Base-by-base conservation (phyloP, 2,329 filamentous ascomycete species). In the Neonectria punicea region DNA sequence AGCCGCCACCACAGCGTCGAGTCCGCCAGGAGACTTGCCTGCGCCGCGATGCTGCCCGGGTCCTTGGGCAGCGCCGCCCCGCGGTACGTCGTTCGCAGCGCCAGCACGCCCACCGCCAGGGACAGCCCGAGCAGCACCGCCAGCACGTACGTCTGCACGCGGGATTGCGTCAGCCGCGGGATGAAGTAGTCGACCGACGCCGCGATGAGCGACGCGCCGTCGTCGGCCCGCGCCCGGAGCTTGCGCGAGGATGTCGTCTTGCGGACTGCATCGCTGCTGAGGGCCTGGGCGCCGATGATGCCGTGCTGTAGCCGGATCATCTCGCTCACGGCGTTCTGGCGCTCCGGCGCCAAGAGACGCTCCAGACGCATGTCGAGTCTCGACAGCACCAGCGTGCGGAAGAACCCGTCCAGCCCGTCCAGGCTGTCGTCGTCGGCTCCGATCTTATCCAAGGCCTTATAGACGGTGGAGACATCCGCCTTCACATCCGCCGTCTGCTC, bases 21-120 rank as follows among this genome's bases (percentile, higher is more conserved):
- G 68, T 75, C 73, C 5, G 71, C 71, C 22, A 76, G 64, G 39
- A 76, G 70, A 60, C 74, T 76, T 25, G 72, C 74, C 56, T 71
- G 72, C 10, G 74, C 74, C 10, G 74, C 74, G 28, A 76, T 74
- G 34, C 74, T 76, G 9, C 74, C 69, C 2, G 74, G 74, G 54
- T 70, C 72, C 58, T 75, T 75, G 25, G 73, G 65, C 7, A 76
- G 43, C 13, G 60, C 59, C 18, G 58, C 57, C 16, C 66, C 70
- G n/a, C 67, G 68, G 14, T 67, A 58, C 53, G 58, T 67, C n/a
- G 71, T 73, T 9, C 73, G 69, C 13, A 75, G 57, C n/a, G 68
- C 67, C 32, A 75, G 53, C 4, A 71, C 36, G n/a, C 64, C 68
- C 10, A 75, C 60, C 22, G 71, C 47, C 5, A 76, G 53, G 2